Evolutionary conservation across 192 early-diverging fungal species (phyloP), one percentile per base, ranked within the genome.

Genomic region (Umbelopsis isabellina): DNA sequence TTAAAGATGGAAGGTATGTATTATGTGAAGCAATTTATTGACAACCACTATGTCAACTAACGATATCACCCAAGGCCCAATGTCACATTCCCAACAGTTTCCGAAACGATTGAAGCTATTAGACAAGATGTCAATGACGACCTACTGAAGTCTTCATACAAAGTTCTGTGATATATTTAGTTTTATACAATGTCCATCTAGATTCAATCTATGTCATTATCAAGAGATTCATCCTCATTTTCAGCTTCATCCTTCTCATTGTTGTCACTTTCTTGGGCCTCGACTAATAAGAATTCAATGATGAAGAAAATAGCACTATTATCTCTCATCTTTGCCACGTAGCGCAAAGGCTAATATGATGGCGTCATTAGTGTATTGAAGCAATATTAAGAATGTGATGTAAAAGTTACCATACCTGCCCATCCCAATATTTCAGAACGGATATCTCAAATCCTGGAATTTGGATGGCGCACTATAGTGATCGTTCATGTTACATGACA

Each of bases 291-390:
- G 66, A 92, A 93, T 75, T 91, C 85, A 46, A 93, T 71, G 8
- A 91, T 84, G 79, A 91, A 89, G 70, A 93, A 94, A 15, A 83
- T 79, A 0, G 81, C 71, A 16, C 84, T 81, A 33, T 83, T 83
- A 33, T 87, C 82, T 45, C 81, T 69, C 18, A 86, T 80, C 74
- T 94, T 94, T 71, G 87, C 83, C 20, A 95, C 81, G 64, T 91
- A 85, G 9, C 90, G 86, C 66, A 93, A 72, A 46, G 93, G 93
- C 82, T 94, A 85, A 37, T 79, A 72, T 66, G 81, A 46, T 68
- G 69, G 23, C 71, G 30, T 30, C 85, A 66, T 67, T 86, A 76
- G 73, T 30, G 1, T 2, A 30, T 30, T 30, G 27, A 30, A 30
- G 27, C 1, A 30, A 30, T 30, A 30, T 3, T 3, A 30, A 30